Evolutionary conservation across 345 rosid genomes (phyloP).

Genomic region (Salix arbutifolia): DNA sequence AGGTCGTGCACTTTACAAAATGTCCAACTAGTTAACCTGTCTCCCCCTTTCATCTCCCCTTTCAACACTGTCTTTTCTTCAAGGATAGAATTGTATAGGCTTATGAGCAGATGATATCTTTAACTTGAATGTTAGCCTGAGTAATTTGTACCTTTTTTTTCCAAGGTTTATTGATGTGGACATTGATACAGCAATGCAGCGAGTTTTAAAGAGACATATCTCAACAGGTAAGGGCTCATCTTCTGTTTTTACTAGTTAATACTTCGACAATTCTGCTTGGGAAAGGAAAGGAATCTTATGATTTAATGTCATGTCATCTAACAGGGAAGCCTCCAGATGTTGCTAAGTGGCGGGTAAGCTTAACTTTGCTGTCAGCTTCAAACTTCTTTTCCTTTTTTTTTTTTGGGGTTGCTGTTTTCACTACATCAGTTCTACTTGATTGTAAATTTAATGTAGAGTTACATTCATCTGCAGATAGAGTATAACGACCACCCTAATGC

Average conservation of each 20-base stretch:
- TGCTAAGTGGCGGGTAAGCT: slow-evolving; percentile 79
- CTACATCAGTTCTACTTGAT: neutral
- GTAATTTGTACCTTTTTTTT: slow-evolving; percentile 10
- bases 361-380: neutral
- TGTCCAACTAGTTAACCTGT: neutral
- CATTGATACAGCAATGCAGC: slow-evolving; percentile 66
- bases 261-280: neutral
- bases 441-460: neutral
- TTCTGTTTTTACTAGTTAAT: neutral
- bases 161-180: slow-evolving; percentile 76
- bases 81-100: neutral
- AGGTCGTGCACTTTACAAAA: neutral
- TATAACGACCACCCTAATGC: slow-evolving; percentile 83
- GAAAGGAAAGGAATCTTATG: neutral
- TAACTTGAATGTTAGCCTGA: neutral
- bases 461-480: slow-evolving; percentile 52
- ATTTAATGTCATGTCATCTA: neutral
- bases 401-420: neutral
- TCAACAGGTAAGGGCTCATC: slow-evolving; percentile 49
- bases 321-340: slow-evolving; percentile 73
- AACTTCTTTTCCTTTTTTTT: neutral
- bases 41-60: neutral
- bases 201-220: slow-evolving; percentile 71
- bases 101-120: neutral
- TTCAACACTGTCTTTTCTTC: neutral